Conservation (phyloP, 495 filamentous ascomycete genomes). For the Lepraria neglecta region DNA sequence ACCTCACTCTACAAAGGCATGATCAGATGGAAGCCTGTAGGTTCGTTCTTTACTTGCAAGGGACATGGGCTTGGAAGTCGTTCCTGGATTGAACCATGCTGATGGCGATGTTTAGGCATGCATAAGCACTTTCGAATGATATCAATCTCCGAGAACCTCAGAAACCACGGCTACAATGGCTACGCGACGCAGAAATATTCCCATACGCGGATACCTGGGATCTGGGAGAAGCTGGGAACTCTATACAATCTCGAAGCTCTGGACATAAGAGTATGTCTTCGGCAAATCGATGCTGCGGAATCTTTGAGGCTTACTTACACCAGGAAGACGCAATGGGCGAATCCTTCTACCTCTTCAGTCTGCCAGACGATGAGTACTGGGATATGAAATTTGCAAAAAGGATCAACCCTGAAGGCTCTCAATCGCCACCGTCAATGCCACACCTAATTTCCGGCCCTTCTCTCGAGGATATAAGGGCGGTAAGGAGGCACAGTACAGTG, state of each 20-base stretch:
- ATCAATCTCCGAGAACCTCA: conserved; percentile 76
- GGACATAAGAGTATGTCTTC: conserved; percentile 64
- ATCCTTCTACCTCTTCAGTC: conserved; percentile 61
- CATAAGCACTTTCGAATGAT: conserved; percentile 98
- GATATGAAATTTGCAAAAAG: conserved; percentile 66
- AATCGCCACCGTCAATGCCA: conserved; percentile 51
- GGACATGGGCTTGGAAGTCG: background rate
- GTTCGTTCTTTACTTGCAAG: conserved; percentile 42
- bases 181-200: conserved; percentile 40
- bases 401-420: conserved; percentile 52
- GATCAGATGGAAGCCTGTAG: conserved; percentile 90
- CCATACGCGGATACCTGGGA: conserved; percentile 82
- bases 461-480: conserved; percentile 29
- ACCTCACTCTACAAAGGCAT: conserved; percentile 83
- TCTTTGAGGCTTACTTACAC: conserved; percentile 1
- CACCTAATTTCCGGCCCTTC: conserved; percentile 27
- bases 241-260: conserved; percentile 85
- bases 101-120: conserved; percentile 55
- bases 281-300: background rate
- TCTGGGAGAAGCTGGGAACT: conserved; percentile 79
- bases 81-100: background rate
- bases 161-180: conserved; percentile 68
- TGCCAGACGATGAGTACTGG: conserved; percentile 73
- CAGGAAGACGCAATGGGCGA: conserved; percentile 48
- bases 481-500: conserved; percentile 42